A percentile compares a stretch with the other conserved stretches of the same genome.
Evolutionary conservation across 768 basidiomycete species (phyloP).

Genomic region (Auriscalpium orientale): DNA sequence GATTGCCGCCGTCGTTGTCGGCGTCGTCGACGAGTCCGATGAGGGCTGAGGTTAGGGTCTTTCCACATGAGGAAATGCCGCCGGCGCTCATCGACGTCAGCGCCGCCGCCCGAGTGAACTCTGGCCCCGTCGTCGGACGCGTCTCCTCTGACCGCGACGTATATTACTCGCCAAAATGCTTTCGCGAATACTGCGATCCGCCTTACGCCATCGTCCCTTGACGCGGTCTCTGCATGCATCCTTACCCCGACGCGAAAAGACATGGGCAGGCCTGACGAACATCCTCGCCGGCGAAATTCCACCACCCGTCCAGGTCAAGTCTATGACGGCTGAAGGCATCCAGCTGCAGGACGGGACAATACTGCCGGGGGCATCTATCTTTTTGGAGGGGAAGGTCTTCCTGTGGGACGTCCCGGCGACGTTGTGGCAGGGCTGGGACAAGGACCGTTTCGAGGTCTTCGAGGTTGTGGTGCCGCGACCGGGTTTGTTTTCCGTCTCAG

Average conservation of each 20-base stretch:
- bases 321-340: constrained; percentile 56
- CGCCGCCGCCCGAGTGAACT: no score
- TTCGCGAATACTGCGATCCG: neutral
- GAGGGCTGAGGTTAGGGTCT: neutral
- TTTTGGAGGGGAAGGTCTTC: constrained; percentile 80
- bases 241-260: neutral
- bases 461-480: constrained; percentile 79
- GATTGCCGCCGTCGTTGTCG: neutral
- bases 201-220: neutral
- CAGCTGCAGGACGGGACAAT: constrained; percentile 72
- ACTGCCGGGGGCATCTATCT: constrained; percentile 70
- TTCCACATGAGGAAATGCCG: neutral
- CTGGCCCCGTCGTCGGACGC: no score
- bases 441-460: constrained; percentile 72
- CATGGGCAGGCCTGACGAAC: constrained; percentile 42
- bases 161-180: neutral
- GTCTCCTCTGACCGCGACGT: neutral
- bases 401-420: constrained; percentile 79
- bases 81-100: neutral
- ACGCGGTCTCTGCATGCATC: neutral
- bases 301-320: constrained; percentile 65
- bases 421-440: constrained; percentile 62
- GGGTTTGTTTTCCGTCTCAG: constrained; percentile 40
- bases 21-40: neutral
- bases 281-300: constrained; percentile 64